Evolutionary conservation across 768 basidiomycete species (phyloP).

Genomic region (Punctularia strigosozonata): DNA sequence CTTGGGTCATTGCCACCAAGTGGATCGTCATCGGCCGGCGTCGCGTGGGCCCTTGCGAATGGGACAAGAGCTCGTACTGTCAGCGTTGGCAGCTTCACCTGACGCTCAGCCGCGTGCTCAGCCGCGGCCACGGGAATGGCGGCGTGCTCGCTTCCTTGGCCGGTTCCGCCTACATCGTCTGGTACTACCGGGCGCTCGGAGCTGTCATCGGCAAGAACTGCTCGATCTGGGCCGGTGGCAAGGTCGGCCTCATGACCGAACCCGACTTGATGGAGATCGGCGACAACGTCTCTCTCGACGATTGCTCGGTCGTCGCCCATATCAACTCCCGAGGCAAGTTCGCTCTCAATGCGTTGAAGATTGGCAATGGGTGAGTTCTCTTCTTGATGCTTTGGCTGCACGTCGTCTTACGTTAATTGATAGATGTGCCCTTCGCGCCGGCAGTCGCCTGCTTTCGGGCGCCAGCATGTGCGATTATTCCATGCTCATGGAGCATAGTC

Average conservation of each 20-base stretch:
- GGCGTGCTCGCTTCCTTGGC: slow-evolving; percentile 28
- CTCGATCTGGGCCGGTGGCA: slow-evolving; percentile 28
- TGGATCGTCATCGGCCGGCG: slow-evolving; percentile 32
- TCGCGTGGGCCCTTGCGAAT: slow-evolving; percentile 26
- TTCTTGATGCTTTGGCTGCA: not conserved
- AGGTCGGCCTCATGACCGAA: slow-evolving; percentile 32
- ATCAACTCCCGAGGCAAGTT: slow-evolving; percentile 36
- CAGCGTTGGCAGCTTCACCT: slow-evolving; percentile 40
- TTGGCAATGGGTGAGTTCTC: slow-evolving; percentile 23
- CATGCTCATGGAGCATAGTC: slow-evolving; percentile 37
- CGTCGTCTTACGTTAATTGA: slow-evolving; percentile 1
- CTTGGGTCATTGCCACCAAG: slow-evolving; percentile 31
- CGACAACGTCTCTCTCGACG: slow-evolving; percentile 29
- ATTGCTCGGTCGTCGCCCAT: slow-evolving; percentile 35
- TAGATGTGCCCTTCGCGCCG: slow-evolving; percentile 33
- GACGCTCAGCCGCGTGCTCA: slow-evolving; percentile 22
- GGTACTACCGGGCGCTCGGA: slow-evolving; percentile 32
- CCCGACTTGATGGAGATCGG: slow-evolving; percentile 35
- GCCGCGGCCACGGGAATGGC: slow-evolving; percentile 30
- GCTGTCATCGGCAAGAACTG: slow-evolving; percentile 32
- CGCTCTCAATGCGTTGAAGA: slow-evolving; percentile 28
- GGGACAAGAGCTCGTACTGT: slow-evolving; percentile 37
- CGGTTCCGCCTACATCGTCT: slow-evolving; percentile 31
- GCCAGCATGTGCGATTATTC: slow-evolving; percentile 38
- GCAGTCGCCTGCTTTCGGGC: slow-evolving; percentile 34